These are phyloP conservation scores for Andrographis paniculata DNA, from an alignment of 305 asterid species.

Conservation along the genomic window DNA sequence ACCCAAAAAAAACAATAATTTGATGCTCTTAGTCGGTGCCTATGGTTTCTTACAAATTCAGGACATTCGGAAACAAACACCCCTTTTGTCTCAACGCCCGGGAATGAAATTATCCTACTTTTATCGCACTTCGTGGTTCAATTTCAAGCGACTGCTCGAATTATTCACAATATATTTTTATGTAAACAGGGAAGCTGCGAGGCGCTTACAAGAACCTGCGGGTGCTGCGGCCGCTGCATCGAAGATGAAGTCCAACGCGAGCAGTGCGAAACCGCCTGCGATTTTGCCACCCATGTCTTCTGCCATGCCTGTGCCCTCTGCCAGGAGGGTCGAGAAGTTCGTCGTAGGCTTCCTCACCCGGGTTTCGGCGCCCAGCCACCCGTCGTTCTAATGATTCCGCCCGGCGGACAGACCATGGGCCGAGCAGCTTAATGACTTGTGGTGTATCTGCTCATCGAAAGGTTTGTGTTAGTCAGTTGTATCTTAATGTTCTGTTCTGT, in stretches of 20 bases:
- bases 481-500: too few species aligned
- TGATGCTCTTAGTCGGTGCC: too few species aligned
- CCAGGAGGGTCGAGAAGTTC: conserved; percentile 94
- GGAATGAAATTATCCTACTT: too few species aligned
- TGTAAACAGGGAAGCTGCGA: conserved; percentile 69
- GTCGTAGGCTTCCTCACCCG: conserved; percentile 85
- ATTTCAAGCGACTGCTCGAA: too few species aligned
- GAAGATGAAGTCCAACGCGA: conserved; percentile 66
- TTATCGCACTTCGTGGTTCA: too few species aligned
- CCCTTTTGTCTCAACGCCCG: too few species aligned
- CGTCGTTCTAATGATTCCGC: conserved; percentile 63
- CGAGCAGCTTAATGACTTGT: conserved; percentile 12
- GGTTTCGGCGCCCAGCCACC: conserved; percentile 47
- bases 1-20: too few species aligned
- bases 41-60: too few species aligned
- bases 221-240: conserved; percentile 40
- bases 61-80: too few species aligned
- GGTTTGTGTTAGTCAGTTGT: too few species aligned
- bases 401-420: conserved; percentile 72
- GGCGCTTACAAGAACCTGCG: conserved; percentile 41
- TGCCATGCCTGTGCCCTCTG: conserved; percentile 92
- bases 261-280: conserved; percentile 69
- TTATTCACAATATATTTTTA: neutral
- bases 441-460: neutral
- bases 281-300: conserved; percentile 68